Conservation (phyloP, 768 basidiomycete species). For the Suillus bovinus region DNA sequence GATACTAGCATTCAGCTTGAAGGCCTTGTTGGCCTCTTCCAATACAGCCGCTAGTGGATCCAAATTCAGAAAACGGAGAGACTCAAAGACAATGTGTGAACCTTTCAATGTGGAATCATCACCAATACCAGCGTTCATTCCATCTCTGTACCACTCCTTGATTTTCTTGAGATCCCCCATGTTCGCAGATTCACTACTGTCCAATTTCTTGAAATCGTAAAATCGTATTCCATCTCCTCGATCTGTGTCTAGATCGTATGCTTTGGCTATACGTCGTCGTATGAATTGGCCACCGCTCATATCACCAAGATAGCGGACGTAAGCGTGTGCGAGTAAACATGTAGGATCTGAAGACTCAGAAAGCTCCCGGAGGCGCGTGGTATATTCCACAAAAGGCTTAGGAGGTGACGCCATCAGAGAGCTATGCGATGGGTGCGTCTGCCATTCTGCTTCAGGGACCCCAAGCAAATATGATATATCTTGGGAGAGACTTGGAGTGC, state of each 20-base stretch:
- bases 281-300: slow-evolving; percentile 78
- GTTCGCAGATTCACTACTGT: slow-evolving; percentile 43
- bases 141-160: slow-evolving; percentile 56
- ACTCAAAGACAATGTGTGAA: slow-evolving; percentile 1
- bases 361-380: slow-evolving; percentile 52
- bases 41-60: slow-evolving; percentile 40
- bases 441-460: slow-evolving; percentile 53
- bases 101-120: slow-evolving; percentile 34
- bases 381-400: slow-evolving; percentile 50
- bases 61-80: background rate
- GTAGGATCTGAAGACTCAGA: slow-evolving; percentile 43
- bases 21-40: slow-evolving; percentile 50
- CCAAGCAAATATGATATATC: slow-evolving; percentile 68
- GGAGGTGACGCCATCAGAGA: slow-evolving; percentile 49
- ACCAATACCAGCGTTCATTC: slow-evolving; percentile 39
- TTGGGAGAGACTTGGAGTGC: slow-evolving; percentile 56
- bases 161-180: slow-evolving; percentile 69
- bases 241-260: slow-evolving; percentile 60
- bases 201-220: slow-evolving; percentile 66
- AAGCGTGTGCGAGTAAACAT: slow-evolving; percentile 71
- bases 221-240: slow-evolving; percentile 58
- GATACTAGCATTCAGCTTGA: slow-evolving; percentile 48
- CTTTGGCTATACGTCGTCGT: slow-evolving; percentile 59
- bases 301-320: slow-evolving; percentile 83
- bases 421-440: slow-evolving; percentile 53